Conservation (phyloP, 108 stramenopile genomes). For the Schizochytrium sp. region DNA sequence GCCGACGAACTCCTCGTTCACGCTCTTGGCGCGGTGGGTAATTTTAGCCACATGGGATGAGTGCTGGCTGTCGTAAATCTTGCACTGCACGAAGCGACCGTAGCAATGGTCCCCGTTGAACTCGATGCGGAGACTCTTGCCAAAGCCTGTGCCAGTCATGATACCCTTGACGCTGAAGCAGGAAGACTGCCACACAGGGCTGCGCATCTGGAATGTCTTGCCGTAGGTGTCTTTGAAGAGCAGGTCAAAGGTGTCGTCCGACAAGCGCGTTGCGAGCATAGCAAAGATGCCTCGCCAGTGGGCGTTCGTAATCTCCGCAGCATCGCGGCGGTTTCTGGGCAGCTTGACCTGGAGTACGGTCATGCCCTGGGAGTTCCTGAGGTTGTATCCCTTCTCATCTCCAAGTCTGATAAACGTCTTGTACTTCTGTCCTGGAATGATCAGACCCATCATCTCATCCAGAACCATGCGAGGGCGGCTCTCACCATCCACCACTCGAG, state of each 20-base stretch:
- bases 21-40: neutral
- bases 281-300: constrained; percentile 27
- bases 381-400: neutral
- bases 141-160: neutral
- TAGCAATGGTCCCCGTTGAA: neutral
- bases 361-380: neutral
- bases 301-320: neutral
- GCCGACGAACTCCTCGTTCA: neutral
- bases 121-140: neutral
- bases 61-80: neutral
- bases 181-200: neutral
- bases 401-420: neutral
- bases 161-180: neutral
- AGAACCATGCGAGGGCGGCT: neutral
- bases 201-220: neutral
- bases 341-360: neutral
- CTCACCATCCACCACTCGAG: neutral
- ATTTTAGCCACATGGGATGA: neutral
- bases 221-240: neutral
- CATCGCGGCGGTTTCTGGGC: neutral
- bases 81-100: neutral
- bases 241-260: neutral
- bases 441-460: constrained; percentile 29
- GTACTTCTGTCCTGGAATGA: neutral
- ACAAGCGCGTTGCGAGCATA: neutral